These are phyloP conservation scores for Chamaecrista fasciculata DNA, from an alignment of 306 rosid genomes.

Conservation along the genomic window DNA sequence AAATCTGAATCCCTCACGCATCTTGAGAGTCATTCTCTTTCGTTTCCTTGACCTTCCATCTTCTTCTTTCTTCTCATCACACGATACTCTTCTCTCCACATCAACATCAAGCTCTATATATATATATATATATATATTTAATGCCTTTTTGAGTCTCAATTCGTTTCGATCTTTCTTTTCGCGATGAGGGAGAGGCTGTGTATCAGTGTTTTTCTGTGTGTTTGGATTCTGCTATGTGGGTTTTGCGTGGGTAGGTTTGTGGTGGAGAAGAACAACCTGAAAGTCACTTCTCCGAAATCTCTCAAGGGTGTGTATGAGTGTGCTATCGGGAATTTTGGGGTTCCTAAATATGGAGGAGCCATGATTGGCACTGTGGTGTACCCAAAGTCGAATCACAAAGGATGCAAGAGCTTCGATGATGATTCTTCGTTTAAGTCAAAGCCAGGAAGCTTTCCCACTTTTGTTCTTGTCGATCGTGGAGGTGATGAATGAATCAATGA, in stretches of 20 bases:
- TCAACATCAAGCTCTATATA: background rate
- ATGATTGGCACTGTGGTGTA: slow-evolving; percentile 68
- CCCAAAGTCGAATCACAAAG: slow-evolving; percentile 79
- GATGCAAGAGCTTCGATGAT: slow-evolving; percentile 61
- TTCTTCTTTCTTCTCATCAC: slow-evolving; percentile 31
- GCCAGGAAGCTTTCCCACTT: slow-evolving; percentile 73
- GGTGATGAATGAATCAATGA: too few relatives aligned
- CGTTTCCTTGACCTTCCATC: background rate
- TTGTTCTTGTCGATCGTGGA: slow-evolving; percentile 90
- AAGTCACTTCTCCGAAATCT: slow-evolving; percentile 58
- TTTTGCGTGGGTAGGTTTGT: slow-evolving; percentile 70
- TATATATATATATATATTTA: background rate
- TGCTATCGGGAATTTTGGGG: slow-evolving; percentile 96
- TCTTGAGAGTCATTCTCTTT: slow-evolving; percentile 23
- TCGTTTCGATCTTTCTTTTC: slow-evolving; percentile 23
- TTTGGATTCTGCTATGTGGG: slow-evolving; percentile 56
- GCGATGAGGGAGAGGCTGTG: slow-evolving; percentile 46
- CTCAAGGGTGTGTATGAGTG: slow-evolving; percentile 72
- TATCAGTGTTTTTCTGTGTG: slow-evolving; percentile 37
- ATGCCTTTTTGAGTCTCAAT: slow-evolving; percentile 21
- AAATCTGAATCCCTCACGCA: slow-evolving; percentile 3
- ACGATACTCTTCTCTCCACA: too few relatives aligned
- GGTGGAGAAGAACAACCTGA: slow-evolving; percentile 95
- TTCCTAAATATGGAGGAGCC: slow-evolving; percentile 89
- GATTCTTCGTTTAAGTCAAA: slow-evolving; percentile 59